Evolutionary conservation across 495 filamentous ascomycete genomes (phyloP), one percentile per base, ranked within the genome.

Genomic region (Hyaloscypha finlandica): DNA sequence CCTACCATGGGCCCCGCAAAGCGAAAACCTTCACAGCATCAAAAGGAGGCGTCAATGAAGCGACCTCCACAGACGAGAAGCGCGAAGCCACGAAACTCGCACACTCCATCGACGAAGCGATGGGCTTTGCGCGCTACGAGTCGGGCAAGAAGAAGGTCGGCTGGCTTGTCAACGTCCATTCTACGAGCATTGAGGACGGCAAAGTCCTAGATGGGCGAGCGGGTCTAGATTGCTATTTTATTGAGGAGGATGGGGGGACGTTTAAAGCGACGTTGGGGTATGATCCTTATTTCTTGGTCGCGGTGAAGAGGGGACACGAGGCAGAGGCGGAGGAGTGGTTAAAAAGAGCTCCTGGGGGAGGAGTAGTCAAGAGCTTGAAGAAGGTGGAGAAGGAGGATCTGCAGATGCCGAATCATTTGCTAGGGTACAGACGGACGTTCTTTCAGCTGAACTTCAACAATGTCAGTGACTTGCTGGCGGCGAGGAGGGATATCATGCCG

Each of bases 201-300:
- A 92, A 92, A 66, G 81, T 92, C 6, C 87, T 88, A 12, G 67
- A 70, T 5, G 71, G 71, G 4, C 85, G 93, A 68, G 92, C 95
- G 2, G 95, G 90, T 8, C 89, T 99, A 62, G 96, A 99, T 78
- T 97, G 90, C 78, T 99, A 97, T 78, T 98, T 99, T 78, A 87
- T 99, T 58, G 93, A 95, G 74, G 92, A 97, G 63, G 91, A 94
- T 73, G 94, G 94, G 12, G 85, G 86, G 29, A 97, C 91, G 30
- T 99, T 98, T 84, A 98, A 98, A 77, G 94, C 95, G 51, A 97
- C 94, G 22, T 80, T 98, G 66, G 92, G 96, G 77, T 97, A 97
- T 74, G 93, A 97, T 75, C 95, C 95, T 32, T 99, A 99, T 78
- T 96, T 99, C 69, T 80, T 98, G 54, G 87, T 99, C 63, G 93